A percentile compares a stretch with the other conserved stretches of the same genome.
phyloP scores from a whole-genome alignment of 2,329 filamentous ascomycete species.

The Knufia petricola region DNA sequence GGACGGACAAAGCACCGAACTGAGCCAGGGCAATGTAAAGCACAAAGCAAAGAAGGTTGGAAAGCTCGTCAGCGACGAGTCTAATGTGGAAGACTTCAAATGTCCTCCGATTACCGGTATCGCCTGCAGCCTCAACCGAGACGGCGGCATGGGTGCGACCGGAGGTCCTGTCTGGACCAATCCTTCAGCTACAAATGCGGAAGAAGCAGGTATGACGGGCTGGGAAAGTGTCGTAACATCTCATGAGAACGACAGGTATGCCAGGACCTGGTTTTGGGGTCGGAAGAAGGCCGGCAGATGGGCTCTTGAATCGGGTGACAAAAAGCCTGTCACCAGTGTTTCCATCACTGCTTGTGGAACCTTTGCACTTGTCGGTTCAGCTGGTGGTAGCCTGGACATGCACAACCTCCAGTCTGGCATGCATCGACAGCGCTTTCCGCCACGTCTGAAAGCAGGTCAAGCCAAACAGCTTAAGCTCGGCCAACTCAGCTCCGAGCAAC shows the following conservation, averaged over 20 bases:
- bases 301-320: conserved; percentile 78
- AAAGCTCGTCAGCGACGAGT: conserved; percentile 15
- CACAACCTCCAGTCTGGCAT: conserved; percentile 92
- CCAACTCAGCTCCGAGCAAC: conserved; percentile 42
- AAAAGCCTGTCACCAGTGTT: conserved; percentile 51
- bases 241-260: conserved; percentile 73
- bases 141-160: conserved; percentile 82
- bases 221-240: conserved; percentile 97
- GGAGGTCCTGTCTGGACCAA: conserved; percentile 79
- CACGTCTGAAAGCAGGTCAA: conserved; percentile 65
- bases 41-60: conserved; percentile 72
- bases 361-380: conserved; percentile 83
- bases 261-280: conserved; percentile 97
- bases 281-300: conserved; percentile 85
- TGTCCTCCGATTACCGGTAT: conserved; percentile 87
- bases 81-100: conserved; percentile 50
- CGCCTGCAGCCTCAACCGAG: conserved; percentile 82
- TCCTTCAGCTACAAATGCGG: conserved; percentile 53
- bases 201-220: conserved; percentile 70
- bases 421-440: conserved; percentile 79
- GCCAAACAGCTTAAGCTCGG: conserved; percentile 64
- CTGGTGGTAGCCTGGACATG: conserved; percentile 77
- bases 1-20: conserved; percentile 85
- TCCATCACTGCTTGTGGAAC: conserved; percentile 86
- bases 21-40: conserved; percentile 81